Evolutionary conservation across 306 rosid species (phyloP), one percentile per base, ranked within the genome.

Genomic region (Glycine soja): DNA sequence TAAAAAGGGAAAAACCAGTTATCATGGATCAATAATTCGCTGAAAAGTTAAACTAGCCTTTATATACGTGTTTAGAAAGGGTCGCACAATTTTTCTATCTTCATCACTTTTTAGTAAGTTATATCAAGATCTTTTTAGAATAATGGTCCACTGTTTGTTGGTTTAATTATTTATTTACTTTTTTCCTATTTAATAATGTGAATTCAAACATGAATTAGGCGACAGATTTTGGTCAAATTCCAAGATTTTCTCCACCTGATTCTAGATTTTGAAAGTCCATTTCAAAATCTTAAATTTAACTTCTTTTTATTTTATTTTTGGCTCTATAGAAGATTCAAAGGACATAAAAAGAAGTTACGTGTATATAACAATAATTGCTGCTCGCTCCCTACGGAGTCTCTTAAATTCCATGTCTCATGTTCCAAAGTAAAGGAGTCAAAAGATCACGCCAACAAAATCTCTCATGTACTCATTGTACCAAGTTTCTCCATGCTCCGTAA

Each of bases 231-330:
- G 82, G 88, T 83, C 85, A 77, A 83, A 83, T 51, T 74, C 65
- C 19, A 13, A 74, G 18, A 75, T 70, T 70, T 79, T 0, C 48
- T 75, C 40, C 24, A 42, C 3, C 47, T 43, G 3, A 34, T 65
- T 57, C 74, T 52, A 65, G 51, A 75, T 72, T 78, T 10, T 42
- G 43, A 51, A 53, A 18, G 66, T 61, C 40, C 70, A 42, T 70
- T 81, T 81, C 57, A 81, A 63, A 19, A 63, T 51, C 64, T 63
- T 16, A 82, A 52, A 19, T 80, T 83, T 85, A 90, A 89, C 90
- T 78, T 59, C 11, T 18, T 57, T 10, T n/a, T n/a, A n/a, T n/a
- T n/a, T 14, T 18, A 64, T 10, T 30, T 51, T 16, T 42, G 7
- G 53, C 19, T 42, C 63, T 59, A 74, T 59, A 74, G 65, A 15